These are phyloP conservation scores for Calonectria ilicicola DNA, from an alignment of 2,329 filamentous ascomycete genomes.

Conservation along the genomic window DNA sequence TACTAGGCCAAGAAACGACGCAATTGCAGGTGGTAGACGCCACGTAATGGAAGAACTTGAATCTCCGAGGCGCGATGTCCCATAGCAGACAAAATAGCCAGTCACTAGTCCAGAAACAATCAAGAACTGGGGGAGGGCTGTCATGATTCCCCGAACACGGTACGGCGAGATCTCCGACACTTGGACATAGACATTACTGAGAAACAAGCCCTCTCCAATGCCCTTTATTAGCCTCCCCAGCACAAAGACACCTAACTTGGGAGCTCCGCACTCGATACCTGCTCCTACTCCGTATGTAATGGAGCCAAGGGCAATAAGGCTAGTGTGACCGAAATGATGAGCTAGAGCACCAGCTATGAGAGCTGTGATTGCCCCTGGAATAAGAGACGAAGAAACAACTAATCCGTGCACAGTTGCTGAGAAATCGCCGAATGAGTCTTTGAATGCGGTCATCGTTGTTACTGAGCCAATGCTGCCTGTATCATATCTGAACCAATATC, in stretches of 20 bases:
- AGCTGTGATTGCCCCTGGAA: slow-evolving; percentile 70
- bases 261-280: slow-evolving; percentile 51
- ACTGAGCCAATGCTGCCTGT: slow-evolving; percentile 70
- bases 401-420: slow-evolving; percentile 69
- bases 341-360: slow-evolving; percentile 68
- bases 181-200: slow-evolving; percentile 64
- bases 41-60: slow-evolving; percentile 61
- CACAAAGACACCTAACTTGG: slow-evolving; percentile 63
- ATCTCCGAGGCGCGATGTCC: slow-evolving; percentile 55
- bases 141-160: slow-evolving; percentile 61
- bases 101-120: slow-evolving; percentile 63
- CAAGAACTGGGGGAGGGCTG: slow-evolving; percentile 65
- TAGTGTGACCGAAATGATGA: slow-evolving; percentile 64
- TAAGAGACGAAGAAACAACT: slow-evolving; percentile 69
- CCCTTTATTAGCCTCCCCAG: slow-evolving; percentile 67
- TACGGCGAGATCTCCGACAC: slow-evolving; percentile 71
- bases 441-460: slow-evolving; percentile 68
- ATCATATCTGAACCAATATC: slow-evolving; percentile 39
- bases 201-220: slow-evolving; percentile 67
- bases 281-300: slow-evolving; percentile 65
- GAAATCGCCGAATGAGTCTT: slow-evolving; percentile 61
- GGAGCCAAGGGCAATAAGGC: slow-evolving; percentile 64
- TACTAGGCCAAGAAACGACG: slow-evolving; percentile 46
- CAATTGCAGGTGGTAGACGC: slow-evolving; percentile 63
- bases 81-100: slow-evolving; percentile 73